Base-by-base conservation (phyloP, 148 eudicot genomes). In the Rheum nobile region DNA sequence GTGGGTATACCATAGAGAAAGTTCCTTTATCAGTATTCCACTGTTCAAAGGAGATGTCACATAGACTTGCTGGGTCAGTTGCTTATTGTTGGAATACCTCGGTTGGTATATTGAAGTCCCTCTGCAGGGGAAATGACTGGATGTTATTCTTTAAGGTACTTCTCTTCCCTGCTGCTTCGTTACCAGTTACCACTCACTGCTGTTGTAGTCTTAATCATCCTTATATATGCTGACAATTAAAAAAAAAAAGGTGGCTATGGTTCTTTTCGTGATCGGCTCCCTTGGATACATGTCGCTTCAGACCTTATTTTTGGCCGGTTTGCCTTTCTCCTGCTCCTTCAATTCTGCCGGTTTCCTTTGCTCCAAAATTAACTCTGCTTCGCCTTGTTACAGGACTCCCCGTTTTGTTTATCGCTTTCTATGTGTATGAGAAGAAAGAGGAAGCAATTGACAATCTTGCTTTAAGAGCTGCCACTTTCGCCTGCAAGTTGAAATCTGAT, bases 101-200 rank as follows among this genome's bases (percentile, higher is more conserved):
- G 16, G 84, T 85, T 47, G 81, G 75, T 75, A 72, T 82, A 75
- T 78, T 94, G 71, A 89, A 81, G 80, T 85, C 91, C 67, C 85
- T 91, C 61, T 91, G 91, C 83, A 80, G 74, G 80, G 96, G 98
- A 67, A 73, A 85, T 68, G 91, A 94, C 73, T 84, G 90, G 92
- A 69, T 55, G 37, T 31, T 65, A 22, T 65, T 65, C 70, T 31
- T 65, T 65, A 65, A 65, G 70, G 70, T 65, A 12, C n/a, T 29
- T 11, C 31, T 65, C 70, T 31, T 65, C n/a, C n/a, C n/a, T 17
- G 6, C 70, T 65, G 6, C 10, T 31, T 31, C 37, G n/a, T n/a
- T n/a, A n/a, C n/a, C n/a, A n/a, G 9, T 35, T 65, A 12, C 0
- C 13, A 65, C 17, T 29, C 1, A 35, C 39, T 0, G 19, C 38